These are phyloP conservation scores for Phtheirospermum japonicum DNA, from an alignment of 257 asterid genomes.

Conservation along the genomic window DNA sequence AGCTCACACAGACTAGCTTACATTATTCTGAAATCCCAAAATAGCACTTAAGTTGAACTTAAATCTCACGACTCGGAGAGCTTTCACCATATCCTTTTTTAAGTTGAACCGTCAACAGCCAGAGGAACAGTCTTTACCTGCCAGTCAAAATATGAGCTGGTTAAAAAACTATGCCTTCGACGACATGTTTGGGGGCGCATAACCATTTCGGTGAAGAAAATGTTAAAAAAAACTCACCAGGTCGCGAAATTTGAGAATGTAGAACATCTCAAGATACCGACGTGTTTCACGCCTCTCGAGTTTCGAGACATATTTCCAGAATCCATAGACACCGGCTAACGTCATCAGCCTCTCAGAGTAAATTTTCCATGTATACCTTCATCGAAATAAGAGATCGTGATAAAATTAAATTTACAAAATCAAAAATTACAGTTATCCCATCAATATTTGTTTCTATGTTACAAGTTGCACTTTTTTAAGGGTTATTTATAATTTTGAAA, in stretches of 20 bases:
- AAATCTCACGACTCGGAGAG: too few relatives aligned
- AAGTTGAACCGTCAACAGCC: slow-evolving; percentile 50
- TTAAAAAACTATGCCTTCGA: neutral
- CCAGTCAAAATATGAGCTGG: neutral
- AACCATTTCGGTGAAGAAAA: neutral
- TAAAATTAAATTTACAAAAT: neutral
- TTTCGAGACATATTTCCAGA: slow-evolving; percentile 90
- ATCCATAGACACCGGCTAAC: slow-evolving; percentile 85
- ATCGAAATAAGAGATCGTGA: neutral
- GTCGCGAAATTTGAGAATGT: slow-evolving; percentile 86
- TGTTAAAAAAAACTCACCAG: slow-evolving; percentile 52
- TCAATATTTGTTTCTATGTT: too few relatives aligned
- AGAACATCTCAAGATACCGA: slow-evolving; percentile 94
- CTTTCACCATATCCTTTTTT: neutral
- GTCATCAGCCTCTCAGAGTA: slow-evolving; percentile 96
- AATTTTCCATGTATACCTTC: slow-evolving; percentile 90
- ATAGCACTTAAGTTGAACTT: too few relatives aligned
- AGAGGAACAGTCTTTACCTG: slow-evolving; percentile 83
- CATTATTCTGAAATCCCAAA: too few relatives aligned
- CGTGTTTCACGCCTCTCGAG: slow-evolving; percentile 90
- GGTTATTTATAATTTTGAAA: too few relatives aligned
- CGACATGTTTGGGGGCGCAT: neutral
- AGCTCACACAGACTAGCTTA: too few relatives aligned
- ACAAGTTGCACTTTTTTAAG: too few relatives aligned
- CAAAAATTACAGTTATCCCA: too few relatives aligned